Evolutionary conservation across 371 early-diverging fungal genomes (phyloP), one percentile per base, ranked within the genome.

Genomic region (Mortierella sp.): DNA sequence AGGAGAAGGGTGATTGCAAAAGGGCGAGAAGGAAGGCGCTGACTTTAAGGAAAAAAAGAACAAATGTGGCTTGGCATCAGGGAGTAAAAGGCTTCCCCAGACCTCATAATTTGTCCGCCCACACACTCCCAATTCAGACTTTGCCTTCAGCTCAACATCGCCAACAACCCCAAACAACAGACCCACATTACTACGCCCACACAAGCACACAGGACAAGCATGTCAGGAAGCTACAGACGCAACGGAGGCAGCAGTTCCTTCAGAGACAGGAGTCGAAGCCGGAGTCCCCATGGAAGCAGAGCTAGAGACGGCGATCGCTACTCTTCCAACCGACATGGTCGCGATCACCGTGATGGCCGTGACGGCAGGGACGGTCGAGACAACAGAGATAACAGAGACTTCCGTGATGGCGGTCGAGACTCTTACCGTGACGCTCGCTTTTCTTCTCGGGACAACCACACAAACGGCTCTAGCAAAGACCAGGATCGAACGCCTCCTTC

Each of bases 331-430:
- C 86, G 87, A 44, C 70, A 80, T 72, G 86, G 80, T 44, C 82
- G 82, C 53, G 87, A 84, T 61, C 79, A 88, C 79, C 87, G 91
- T 43, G 81, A 87, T 55, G 76, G 80, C 46, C 82, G 85, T 69
- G 87, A 86, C 34, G 69, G 76, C 71, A 75, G 83, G 11, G 81
- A 82, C 43, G 40, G 64, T 31, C 61, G 74, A 67, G 74, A 69
- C 50, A 69, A 16, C 19, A 71, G 74, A 51, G 69, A 80, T 73
- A 61, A 16, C 72, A 64, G 81, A 53, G 82, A 77, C 50, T 43
- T 74, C 31, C 51, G 82, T 48, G 77, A 76, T 10, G 24, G 43
- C 21, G 67, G 67, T 40, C 37, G 67, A 3, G 67, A 67, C 40
- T 67, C 67, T 67, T 40, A 67, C 67, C 67, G 67, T 40, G 67